Percentiles rank a stretch among this genome's conserved stretches.
phyloP scores from a whole-genome alignment of 257 asterid species.

The Scutellaria minor region DNA sequence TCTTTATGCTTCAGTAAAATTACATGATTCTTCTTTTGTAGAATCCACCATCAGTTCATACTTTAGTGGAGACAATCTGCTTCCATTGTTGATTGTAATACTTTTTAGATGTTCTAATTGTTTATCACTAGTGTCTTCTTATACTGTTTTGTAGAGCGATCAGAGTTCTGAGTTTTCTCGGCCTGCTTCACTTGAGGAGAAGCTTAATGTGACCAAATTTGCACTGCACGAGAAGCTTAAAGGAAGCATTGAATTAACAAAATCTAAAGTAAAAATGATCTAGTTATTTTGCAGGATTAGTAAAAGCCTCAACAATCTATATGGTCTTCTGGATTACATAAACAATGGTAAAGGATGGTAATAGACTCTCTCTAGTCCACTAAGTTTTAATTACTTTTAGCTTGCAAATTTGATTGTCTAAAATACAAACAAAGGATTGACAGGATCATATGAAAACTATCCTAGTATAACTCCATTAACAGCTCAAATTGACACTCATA shows the following conservation, averaged over 20 bases:
- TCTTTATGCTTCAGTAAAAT: constrained; percentile 17
- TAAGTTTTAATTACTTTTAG: constrained; percentile 13
- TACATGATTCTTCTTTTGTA: constrained; percentile 37
- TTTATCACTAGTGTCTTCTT: constrained; percentile 23
- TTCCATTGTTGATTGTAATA: constrained; percentile 92
- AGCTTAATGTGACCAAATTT: constrained; percentile 68
- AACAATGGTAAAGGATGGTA: constrained; percentile 60
- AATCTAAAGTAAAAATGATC: constrained; percentile 43
- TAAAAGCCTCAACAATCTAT: constrained; percentile 55
- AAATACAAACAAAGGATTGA: constrained; percentile 43
- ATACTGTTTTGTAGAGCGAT: constrained; percentile 69
- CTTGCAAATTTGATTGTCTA: constrained; percentile 23
- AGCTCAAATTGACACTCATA: constrained; percentile 54
- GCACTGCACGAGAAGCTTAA: constrained; percentile 31
- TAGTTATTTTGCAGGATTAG: constrained; percentile 88
- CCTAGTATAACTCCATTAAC: constrained; percentile 68
- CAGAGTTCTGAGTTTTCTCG: constrained; percentile 93
- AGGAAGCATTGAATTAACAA: constrained; percentile 30
- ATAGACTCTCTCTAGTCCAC: constrained; percentile 24
- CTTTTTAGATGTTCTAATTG: constrained; percentile 38
- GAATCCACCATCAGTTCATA: too few species aligned
- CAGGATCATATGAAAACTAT: constrained; percentile 42
- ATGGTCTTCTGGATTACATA: constrained; percentile 74
- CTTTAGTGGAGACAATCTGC: constrained; percentile 42
- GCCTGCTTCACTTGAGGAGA: constrained; percentile 77